Percentiles rank a stretch among this genome's conserved stretches.
Conservation (phyloP, 2,329 filamentous ascomycete species). For the Ophiostoma angusticollis region DNA sequence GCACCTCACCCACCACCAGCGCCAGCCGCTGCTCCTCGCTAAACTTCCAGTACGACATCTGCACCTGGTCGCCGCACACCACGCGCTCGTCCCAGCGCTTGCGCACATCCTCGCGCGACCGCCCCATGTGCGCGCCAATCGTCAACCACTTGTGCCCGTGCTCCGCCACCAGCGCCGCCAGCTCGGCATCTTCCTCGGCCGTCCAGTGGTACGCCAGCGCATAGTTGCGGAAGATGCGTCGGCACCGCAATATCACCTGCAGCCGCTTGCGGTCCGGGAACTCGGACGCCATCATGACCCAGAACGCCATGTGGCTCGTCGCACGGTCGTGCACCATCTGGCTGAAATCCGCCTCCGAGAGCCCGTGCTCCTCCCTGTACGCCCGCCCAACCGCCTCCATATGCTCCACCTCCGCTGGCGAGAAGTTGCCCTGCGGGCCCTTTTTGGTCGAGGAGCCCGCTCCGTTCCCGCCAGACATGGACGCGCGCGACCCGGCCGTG, state of each 20-base stretch:
- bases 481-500: neutral
- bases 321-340: conserved; percentile 25
- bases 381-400: conserved; percentile 30
- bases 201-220: conserved; percentile 48
- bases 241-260: conserved; percentile 42
- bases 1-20: conserved; percentile 37
- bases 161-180: conserved; percentile 33
- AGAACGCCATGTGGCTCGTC: conserved; percentile 29
- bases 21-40: conserved; percentile 45
- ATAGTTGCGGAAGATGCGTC: conserved; percentile 54
- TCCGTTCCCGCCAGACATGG: neutral
- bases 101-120: conserved; percentile 51
- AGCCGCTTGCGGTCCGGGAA: conserved; percentile 38
- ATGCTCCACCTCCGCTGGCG: conserved; percentile 27
- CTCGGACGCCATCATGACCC: conserved; percentile 33
- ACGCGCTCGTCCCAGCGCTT: conserved; percentile 60
- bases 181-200: conserved; percentile 41
- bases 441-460: conserved; percentile 2
- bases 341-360: conserved; percentile 36
- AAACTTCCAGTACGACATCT: conserved; percentile 44
- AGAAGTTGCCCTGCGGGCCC: conserved; percentile 26
- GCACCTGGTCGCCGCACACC: conserved; percentile 39
- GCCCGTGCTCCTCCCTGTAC: conserved; percentile 30
- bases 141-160: conserved; percentile 45
- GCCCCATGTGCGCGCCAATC: conserved; percentile 50